Evolutionary conservation across 129 eudicot species (phyloP), one percentile per base, ranked within the genome.

Genomic region (Tagetes erecta): DNA sequence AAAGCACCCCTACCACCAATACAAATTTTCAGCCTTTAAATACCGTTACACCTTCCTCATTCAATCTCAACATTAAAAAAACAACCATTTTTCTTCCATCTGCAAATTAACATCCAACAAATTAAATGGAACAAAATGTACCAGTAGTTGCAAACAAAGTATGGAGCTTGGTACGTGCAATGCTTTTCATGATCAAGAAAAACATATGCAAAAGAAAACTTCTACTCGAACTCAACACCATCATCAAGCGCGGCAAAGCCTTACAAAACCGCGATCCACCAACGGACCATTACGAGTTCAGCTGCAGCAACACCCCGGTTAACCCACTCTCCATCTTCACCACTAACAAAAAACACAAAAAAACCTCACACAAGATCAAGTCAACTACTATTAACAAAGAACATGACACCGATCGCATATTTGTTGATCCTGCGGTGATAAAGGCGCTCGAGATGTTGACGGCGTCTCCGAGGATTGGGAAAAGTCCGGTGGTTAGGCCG

Each of bases 181-280:
- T 80, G 39, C 81, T 78, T 35, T 87, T 78, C 86, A 85, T 87
- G 83, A 20, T 90, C 49, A 74, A 81, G 14, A 87, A 90, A 76
- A 80, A 86, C 72, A 76, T 90, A 0, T 83, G 81, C 40, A 85
- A 90, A 46, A 62, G 80, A 38, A 90, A 85, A 56, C 57, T 87
- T 3, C 5, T 90, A n/a, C 78, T 80, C 51, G 86, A 90, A 56
- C 84, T 90, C 75, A 87, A 82, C 86, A 31, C 81, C 68, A 67
- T 87, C 82, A 77, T 83, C 77, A 83, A 83, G 42, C 92, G 87
- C 53, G 88, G 87, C 65, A 87, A 87, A 59, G 85, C 91, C 9
- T 53, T 86, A 44, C 53, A 50, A 55, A 74, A 52, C 64, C 82
- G 70, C n/a, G 47, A 59, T 34, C 71, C 71, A 3, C 65, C 67